These are phyloP conservation scores for Acanthamoeba healyi DNA, from an alignment of 208 protist genomes.

Conservation along the genomic window DNA sequence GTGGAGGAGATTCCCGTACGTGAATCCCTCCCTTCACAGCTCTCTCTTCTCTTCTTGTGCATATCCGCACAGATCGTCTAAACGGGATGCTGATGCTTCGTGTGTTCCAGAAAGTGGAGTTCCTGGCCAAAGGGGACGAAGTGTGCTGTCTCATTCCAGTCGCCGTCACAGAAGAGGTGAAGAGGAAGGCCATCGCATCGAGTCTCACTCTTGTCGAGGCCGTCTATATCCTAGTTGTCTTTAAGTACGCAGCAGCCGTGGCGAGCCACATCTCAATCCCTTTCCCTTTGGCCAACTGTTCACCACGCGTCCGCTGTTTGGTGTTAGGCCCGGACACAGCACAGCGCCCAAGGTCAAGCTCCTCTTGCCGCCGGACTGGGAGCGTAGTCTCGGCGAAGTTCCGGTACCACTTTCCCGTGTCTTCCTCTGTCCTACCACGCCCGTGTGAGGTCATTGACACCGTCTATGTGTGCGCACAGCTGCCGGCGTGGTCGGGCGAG, in stretches of 20 bases:
- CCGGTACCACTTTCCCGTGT: neutral
- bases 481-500: neutral
- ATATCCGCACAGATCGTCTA: too few relatives aligned
- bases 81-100: too few relatives aligned
- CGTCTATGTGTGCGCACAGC: neutral
- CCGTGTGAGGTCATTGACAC: too few relatives aligned
- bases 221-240: neutral
- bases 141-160: neutral
- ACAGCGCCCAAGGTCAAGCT: neutral
- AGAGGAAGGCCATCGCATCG: neutral
- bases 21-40: neutral
- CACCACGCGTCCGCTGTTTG: neutral
- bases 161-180: neutral
- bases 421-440: too few relatives aligned
- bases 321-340: neutral
- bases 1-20: constrained; percentile 10
- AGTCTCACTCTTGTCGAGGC: neutral
- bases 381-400: constrained; percentile 2
- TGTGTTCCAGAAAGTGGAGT: constrained; percentile 20
- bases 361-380: constrained; percentile 5
- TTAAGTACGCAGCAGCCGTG: neutral
- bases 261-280: too few relatives aligned
- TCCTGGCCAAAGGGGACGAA: neutral
- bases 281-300: neutral
- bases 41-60: neutral